phyloP scores from a whole-genome alignment of 495 filamentous ascomycete genomes.

The Penicillium longicatenatum region DNA sequence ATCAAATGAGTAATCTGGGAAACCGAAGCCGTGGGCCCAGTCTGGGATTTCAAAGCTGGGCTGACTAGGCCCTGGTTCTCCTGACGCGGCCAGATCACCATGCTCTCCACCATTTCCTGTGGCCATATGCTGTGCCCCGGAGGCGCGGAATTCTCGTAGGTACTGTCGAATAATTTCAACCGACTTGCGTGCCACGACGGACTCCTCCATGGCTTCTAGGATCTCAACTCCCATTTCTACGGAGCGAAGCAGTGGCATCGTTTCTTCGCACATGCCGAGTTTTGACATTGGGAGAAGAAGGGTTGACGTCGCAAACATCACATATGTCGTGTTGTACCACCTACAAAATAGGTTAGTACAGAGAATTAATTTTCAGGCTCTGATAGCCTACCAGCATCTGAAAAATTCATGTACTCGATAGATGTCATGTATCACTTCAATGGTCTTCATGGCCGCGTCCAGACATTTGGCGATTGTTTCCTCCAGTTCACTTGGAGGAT shows the following conservation, averaged over 20 bases:
- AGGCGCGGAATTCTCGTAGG: slow-evolving; percentile 36
- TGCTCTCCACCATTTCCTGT: slow-evolving; percentile 6
- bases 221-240: slow-evolving; percentile 46
- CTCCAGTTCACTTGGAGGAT: slow-evolving; percentile 34
- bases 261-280: slow-evolving; percentile 34
- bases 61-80: slow-evolving; percentile 16
- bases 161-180: slow-evolving; percentile 43
- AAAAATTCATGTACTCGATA: slow-evolving; percentile 46
- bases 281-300: slow-evolving; percentile 44
- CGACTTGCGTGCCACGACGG: slow-evolving; percentile 40
- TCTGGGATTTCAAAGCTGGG: slow-evolving; percentile 39
- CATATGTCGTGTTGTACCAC: slow-evolving; percentile 51
- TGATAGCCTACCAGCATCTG: slow-evolving; percentile 39
- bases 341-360: slow-evolving; percentile 12
- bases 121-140: slow-evolving; percentile 10
- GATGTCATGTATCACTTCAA: slow-evolving; percentile 45
- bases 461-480: slow-evolving; percentile 40
- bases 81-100: slow-evolving; percentile 3
- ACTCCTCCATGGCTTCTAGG: slow-evolving; percentile 48
- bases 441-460: slow-evolving; percentile 41
- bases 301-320: slow-evolving; percentile 46
- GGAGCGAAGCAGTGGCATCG: slow-evolving; percentile 32
- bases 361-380: background rate
- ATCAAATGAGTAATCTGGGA: slow-evolving; percentile 46
- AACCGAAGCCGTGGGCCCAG: slow-evolving; percentile 45